phyloP scores from a whole-genome alignment of 257 asterid species.

The Coffea canephora region DNA sequence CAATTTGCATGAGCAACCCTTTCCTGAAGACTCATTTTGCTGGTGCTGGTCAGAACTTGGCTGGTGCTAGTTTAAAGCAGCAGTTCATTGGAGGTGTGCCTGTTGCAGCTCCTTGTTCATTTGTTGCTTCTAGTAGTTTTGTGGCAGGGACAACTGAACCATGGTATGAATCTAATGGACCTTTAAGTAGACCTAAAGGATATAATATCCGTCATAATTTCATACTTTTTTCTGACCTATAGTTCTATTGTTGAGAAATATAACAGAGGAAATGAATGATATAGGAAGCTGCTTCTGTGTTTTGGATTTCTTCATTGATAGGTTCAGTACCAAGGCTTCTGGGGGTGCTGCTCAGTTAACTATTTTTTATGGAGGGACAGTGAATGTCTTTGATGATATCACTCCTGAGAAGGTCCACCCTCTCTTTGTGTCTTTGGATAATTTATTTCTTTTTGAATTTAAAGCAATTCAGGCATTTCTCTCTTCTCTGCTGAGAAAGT shows the following conservation, averaged over 20 bases:
- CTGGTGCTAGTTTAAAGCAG: constrained; percentile 36
- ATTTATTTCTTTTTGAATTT: neutral
- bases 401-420: constrained; percentile 69
- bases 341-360: constrained; percentile 57
- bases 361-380: constrained; percentile 71
- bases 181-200: neutral
- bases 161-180: constrained; percentile 35
- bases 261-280: neutral
- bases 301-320: constrained; percentile 21
- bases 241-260: neutral
- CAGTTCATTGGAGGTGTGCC: constrained; percentile 51
- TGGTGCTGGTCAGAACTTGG: constrained; percentile 35
- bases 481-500: neutral
- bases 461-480: neutral
- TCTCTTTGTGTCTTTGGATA: neutral
- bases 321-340: constrained; percentile 45
- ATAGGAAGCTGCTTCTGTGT: neutral
- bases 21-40: constrained; percentile 33
- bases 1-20: constrained; percentile 28
- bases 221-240: neutral
- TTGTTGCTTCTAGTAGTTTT: constrained; percentile 33
- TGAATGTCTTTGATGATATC: constrained; percentile 65
- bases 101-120: constrained; percentile 30
- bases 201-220: neutral
- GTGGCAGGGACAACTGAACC: constrained; percentile 46